Evolutionary conservation across 441 rosid species (phyloP), one percentile per base, ranked within the genome.

Genomic region (Omphalea diandra): DNA sequence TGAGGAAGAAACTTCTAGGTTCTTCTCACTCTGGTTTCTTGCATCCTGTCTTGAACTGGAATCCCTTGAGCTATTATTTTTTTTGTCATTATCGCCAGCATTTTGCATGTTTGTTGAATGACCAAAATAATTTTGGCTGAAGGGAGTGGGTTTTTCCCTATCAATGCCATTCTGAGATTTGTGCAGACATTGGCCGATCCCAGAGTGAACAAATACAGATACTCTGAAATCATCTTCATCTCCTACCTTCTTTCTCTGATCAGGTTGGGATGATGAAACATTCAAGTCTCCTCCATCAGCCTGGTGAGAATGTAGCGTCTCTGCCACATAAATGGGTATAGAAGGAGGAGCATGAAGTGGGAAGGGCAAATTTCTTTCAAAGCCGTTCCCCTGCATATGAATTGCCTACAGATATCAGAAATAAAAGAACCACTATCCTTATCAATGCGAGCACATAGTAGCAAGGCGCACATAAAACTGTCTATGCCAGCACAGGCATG

Each of bases 161-260:
- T 74, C 78, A 63, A 55, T 36, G 32, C 80, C 72, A 54, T 65
- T 75, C 70, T 72, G 83, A 68, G 50, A 58, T 74, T 73, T 83
- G 27, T 53, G 52, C 65, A 58, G 77, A 65, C 7, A 40, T 71
- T 76, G 86, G 65, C 36, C 83, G 3, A n/a, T 66, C 73, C 74
- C 82, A 4, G 87, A 81, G 49, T 77, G 86, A 64, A 82, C 64
- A 79, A 67, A 91, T 29, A 88, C 85, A 7, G 97, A 93, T 78
- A 94, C 98, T 17, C 68, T 75, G 58, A 84, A 88, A 76, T 90
- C 95, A 67, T 88, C 94, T 71, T 88, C 97, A 75, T 89, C 90
- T 46, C 84, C 76, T 3, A 67, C 69, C 74, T 76, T 79, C 79
- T 83, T 86, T 76, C 81, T 81, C 79, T 76, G 82, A 26, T 76